Conservation (phyloP, 2,329 filamentous ascomycete genomes). For the Colletotrichum cuscutae region DNA sequence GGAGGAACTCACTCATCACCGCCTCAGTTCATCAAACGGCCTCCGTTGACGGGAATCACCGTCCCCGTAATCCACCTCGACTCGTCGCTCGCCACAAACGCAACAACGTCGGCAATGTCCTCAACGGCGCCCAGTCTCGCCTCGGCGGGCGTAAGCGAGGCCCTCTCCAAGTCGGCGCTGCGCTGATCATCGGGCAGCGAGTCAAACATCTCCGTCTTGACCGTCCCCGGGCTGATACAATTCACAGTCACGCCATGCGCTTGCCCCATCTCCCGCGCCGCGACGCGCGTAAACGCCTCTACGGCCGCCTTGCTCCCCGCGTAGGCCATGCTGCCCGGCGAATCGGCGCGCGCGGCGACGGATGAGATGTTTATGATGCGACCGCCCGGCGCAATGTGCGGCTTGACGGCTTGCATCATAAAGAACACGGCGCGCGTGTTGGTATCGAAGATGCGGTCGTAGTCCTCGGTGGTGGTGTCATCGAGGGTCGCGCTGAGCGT, state of each 20-base stretch:
- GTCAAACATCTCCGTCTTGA: slow-evolving; percentile 36
- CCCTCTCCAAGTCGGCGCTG: slow-evolving; percentile 33
- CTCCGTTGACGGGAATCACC: slow-evolving; percentile 35
- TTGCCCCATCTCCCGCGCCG: slow-evolving; percentile 35
- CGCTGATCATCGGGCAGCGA: slow-evolving; percentile 31
- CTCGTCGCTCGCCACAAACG: slow-evolving; percentile 35
- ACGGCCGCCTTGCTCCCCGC: slow-evolving; percentile 36
- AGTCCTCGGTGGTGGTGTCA: slow-evolving; percentile 33
- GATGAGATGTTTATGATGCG: slow-evolving; percentile 39
- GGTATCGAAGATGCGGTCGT: slow-evolving; percentile 36
- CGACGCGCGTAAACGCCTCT: slow-evolving; percentile 36
- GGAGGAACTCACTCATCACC: neutral
- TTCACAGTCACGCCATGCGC: slow-evolving; percentile 36
- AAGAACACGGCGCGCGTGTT: slow-evolving; percentile 37
- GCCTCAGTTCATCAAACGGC: slow-evolving; percentile 32
- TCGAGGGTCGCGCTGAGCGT: slow-evolving; percentile 34
- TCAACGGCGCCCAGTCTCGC: slow-evolving; percentile 35
- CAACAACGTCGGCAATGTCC: slow-evolving; percentile 36
- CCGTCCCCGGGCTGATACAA: slow-evolving; percentile 35
- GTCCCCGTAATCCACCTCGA: slow-evolving; percentile 36
- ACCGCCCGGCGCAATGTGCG: slow-evolving; percentile 33
- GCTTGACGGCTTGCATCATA: slow-evolving; percentile 35
- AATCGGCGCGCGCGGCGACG: slow-evolving; percentile 34
- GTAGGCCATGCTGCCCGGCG: slow-evolving; percentile 35
- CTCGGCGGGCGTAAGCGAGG: slow-evolving; percentile 33